Conservation (phyloP, 1,284 basidiomycete species). For the Quambalaria eucalypti region DNA sequence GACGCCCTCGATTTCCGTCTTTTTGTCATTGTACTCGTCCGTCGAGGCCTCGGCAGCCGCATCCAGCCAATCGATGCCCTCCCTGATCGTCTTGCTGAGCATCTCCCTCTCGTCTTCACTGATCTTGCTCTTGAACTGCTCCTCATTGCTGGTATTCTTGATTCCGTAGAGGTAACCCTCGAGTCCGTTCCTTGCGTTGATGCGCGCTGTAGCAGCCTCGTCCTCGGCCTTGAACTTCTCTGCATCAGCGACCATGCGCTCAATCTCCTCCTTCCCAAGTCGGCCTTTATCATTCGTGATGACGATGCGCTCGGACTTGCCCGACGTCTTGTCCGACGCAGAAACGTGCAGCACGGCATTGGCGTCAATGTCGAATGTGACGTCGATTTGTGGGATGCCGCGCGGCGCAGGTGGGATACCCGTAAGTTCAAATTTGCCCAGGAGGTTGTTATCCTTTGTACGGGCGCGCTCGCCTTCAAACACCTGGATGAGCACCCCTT, state of each 20-base stretch:
- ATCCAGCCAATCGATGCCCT: conserved; percentile 82
- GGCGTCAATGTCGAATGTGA: conserved; percentile 96
- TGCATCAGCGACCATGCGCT: conserved; percentile 88
- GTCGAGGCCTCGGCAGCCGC: conserved; percentile 77
- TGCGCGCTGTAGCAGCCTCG: conserved; percentile 75
- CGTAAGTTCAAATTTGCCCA: no score
- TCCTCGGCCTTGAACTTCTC: conserved; percentile 67
- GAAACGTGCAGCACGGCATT: conserved; percentile 94
- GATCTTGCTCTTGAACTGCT: conserved; percentile 61
- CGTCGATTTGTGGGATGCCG: conserved; percentile 95
- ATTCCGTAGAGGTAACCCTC: conserved; percentile 95
- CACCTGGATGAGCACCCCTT: conserved; percentile 75
- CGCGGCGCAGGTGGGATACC: no score
- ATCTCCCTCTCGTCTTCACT: conserved; percentile 76
- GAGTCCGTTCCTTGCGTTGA: conserved; percentile 71
- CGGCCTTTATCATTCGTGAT: conserved; percentile 93
- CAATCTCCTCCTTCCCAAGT: conserved; percentile 91
- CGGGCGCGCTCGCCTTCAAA: conserved; percentile 98
- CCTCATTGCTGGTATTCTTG: conserved; percentile 58
- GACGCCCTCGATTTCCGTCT: conserved; percentile 88
- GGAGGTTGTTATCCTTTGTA: conserved; percentile 90
- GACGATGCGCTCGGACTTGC: conserved; percentile 93
- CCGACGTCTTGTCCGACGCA: conserved; percentile 92
- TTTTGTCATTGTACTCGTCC: conserved; percentile 89
- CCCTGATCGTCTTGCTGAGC: conserved; percentile 72